Evolutionary conservation across 2,329 filamentous ascomycete species (phyloP).

Genomic region (Bipolaris zeicola): DNA sequence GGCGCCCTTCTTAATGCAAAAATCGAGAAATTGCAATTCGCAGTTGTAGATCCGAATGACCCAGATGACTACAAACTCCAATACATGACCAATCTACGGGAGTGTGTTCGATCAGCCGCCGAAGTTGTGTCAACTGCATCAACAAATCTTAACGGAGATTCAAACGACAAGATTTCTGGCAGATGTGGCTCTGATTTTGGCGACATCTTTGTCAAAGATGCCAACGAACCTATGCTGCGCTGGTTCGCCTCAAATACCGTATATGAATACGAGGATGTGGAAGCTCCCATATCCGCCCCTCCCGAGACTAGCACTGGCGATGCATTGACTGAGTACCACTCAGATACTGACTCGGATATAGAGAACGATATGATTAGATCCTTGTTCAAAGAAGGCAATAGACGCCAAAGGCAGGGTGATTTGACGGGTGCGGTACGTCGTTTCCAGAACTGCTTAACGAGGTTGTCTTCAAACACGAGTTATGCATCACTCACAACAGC

Average conservation of each 20-base stretch:
- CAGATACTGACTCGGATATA: constrained; percentile 28
- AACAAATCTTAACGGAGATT: constrained; percentile 24
- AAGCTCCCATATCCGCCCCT: constrained; percentile 12
- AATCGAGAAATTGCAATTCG: constrained; percentile 23
- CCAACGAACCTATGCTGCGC: constrained; percentile 26
- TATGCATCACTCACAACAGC: constrained; percentile 13
- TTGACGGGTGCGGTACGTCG: constrained; percentile 19
- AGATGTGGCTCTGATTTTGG: constrained; percentile 30
- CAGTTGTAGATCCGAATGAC: constrained; percentile 14
- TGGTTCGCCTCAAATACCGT: constrained; percentile 30
- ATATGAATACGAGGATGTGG: constrained; percentile 26
- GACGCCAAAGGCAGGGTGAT: constrained; percentile 20
- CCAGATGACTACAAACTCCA: constrained; percentile 19
- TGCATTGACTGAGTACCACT: constrained; percentile 16
- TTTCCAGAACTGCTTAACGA: constrained; percentile 24
- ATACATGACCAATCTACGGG: constrained; percentile 27
- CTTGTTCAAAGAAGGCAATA: constrained; percentile 23
- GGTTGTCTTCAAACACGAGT: constrained; percentile 16
- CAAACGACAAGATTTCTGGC: constrained; percentile 16
- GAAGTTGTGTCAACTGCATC: constrained; percentile 32
- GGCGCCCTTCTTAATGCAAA: constrained; percentile 25
- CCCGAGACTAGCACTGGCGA: constrained; percentile 19
- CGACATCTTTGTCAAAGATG: constrained; percentile 22
- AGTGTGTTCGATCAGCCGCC: constrained; percentile 31
- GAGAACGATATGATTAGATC: constrained; percentile 25